Evolutionary conservation across 768 basidiomycete species (phyloP), one percentile per base, ranked within the genome.

Genomic region (Suillus luteus): DNA sequence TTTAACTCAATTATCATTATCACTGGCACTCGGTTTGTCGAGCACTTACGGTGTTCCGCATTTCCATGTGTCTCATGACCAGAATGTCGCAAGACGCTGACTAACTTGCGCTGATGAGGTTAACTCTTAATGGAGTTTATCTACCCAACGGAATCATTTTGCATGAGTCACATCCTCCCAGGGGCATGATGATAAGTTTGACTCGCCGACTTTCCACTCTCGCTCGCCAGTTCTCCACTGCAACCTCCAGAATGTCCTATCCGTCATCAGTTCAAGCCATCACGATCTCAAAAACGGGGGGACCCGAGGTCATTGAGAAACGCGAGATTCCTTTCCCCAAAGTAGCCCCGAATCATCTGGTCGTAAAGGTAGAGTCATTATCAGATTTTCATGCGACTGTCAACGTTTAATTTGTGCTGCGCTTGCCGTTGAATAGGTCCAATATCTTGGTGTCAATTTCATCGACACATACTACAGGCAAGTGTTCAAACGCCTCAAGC

Each of bases 401-500:
- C 24, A 57, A 38, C 15, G 10, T 10, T 40, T 19, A 3, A 40
- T 27, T 15, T 38, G 24, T 68, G 58, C 11, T 40, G 17, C 9
- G 8, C 1, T 35, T 7, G 33, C 33, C 33, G 59, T 15, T 27
- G 48, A 41, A 55, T 70, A 90, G 90, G 80, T 88, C 27, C 86
- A 92, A 68, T 94, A 88, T 68, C 78, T 82, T 10, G 93, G 92
- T 8, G 83, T 96, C 69, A 97, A 97, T 79, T 97, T 91, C 73
- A 93, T 91, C 71, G 91, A 92, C 72, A 87, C 86, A 51, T 96
- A 97, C 74, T 86, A 84, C 71, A 82, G 95, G 85, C 89, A 76
- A 74, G 76, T 68, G 44, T 62, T 68, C 3, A 65, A 69, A n/a
- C 64, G 70, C 51, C 74, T 71, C 17, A 17, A 62, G 52, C 19